phyloP scores from a whole-genome alignment of 192 early-diverging fungal genomes.

The Coemansia sp. region DNA sequence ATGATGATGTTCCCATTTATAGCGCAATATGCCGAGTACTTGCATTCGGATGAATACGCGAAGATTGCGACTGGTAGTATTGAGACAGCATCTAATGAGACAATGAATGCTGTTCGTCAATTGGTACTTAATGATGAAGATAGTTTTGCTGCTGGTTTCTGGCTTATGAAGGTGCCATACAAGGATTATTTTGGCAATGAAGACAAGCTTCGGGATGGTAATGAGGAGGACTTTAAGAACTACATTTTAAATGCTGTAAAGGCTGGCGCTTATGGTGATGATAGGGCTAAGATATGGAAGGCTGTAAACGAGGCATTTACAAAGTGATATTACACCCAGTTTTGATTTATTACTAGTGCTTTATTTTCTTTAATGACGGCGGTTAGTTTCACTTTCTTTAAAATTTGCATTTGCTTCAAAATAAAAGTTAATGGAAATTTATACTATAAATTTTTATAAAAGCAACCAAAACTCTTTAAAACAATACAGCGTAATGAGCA shows the following conservation, averaged over 20 bases:
- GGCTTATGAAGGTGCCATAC: conserved; percentile 7
- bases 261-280: no score
- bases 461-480: no score
- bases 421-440: no score
- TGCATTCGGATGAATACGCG: background rate
- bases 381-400: no score
- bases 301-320: no score
- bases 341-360: no score
- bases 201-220: background rate
- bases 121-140: conserved; percentile 15
- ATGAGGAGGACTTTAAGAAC: background rate
- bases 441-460: no score
- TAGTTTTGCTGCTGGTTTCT: conserved; percentile 12
- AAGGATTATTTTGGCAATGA: background rate
- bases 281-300: no score
- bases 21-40: conserved; percentile 3
- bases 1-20: conserved; percentile 7
- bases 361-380: no score
- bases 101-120: conserved; percentile 3
- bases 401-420: no score
- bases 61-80: background rate
- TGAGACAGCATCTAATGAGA: background rate
- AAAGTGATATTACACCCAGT: no score
- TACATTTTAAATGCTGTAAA: conserved; percentile 1
- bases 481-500: no score